Percentiles rank a stretch among this genome's conserved stretches.
Evolutionary conservation across 345 rosid genomes (phyloP).

Genomic region (Sisymbrium altissimum): DNA sequence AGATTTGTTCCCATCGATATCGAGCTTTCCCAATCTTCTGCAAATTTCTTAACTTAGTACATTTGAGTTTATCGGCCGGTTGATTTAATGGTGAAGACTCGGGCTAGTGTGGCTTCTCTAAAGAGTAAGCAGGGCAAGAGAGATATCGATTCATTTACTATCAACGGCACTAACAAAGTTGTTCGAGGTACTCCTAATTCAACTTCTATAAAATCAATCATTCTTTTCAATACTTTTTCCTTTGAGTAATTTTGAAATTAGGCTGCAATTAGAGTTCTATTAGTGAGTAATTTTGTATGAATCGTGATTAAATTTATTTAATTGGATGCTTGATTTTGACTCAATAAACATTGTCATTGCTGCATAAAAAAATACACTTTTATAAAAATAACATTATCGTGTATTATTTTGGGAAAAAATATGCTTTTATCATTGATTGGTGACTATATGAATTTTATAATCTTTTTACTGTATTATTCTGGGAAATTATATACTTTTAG

Average conservation of each 20-base stretch:
- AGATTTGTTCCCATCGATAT: neutral
- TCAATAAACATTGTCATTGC: neutral
- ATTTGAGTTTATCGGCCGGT: neutral
- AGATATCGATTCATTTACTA: no score
- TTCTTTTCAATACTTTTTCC: neutral
- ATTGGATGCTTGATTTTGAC: neutral
- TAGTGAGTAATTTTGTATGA: neutral
- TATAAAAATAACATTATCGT: no score
- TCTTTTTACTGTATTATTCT: neutral
- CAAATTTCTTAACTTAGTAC: neutral
- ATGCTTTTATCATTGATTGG: no score
- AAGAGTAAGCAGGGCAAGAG: no score
- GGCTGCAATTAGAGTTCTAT: neutral
- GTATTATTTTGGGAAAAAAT: no score
- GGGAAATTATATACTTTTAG: neutral
- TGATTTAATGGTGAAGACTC: constrained; percentile 71
- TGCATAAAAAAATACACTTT: neutral
- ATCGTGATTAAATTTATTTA: neutral
- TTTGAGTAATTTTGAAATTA: neutral
- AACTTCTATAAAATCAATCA: neutral
- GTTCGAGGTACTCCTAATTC: constrained; percentile 43
- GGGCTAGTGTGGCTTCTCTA: constrained; percentile 37
- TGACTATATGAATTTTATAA: neutral
- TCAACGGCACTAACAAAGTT: constrained; percentile 37
- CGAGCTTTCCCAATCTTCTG: neutral